A percentile compares a stretch with the other conserved stretches of the same genome.
Conservation (phyloP, 306 rosid genomes). For the Echinosophora koreensis region DNA sequence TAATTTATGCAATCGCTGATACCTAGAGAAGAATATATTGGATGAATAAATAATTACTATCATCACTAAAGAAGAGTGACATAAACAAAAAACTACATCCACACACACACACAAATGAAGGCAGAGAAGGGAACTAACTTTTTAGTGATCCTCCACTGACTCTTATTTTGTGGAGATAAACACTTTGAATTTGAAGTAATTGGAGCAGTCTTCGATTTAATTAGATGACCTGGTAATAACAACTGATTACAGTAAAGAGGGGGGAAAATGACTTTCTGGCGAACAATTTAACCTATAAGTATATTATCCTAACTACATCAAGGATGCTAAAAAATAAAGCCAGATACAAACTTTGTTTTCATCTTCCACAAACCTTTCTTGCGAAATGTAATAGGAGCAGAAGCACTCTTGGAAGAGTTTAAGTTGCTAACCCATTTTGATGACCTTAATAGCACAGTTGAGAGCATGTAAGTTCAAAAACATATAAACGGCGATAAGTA, state of each 20-base stretch:
- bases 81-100: constrained; percentile 5
- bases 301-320: constrained; percentile 41
- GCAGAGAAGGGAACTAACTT: constrained; percentile 58
- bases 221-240: constrained; percentile 68
- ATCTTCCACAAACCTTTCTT: constrained; percentile 63
- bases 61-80: constrained; percentile 28
- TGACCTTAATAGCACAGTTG: constrained; percentile 54
- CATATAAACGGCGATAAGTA: background rate
- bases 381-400: constrained; percentile 48
- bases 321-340: constrained; percentile 37
- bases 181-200: constrained; percentile 56
- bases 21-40: constrained; percentile 59
- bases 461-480: constrained; percentile 29
- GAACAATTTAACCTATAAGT: constrained; percentile 36
- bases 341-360: constrained; percentile 65
- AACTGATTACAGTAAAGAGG: constrained; percentile 39
- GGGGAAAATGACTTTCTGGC: constrained; percentile 16
- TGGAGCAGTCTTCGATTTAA: constrained; percentile 63
- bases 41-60: constrained; percentile 37
- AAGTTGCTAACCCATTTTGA: constrained; percentile 60
- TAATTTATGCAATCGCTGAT: constrained; percentile 86
- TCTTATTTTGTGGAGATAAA: constrained; percentile 65
- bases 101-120: constrained; percentile 34
- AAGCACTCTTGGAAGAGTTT: constrained; percentile 62
- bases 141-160: constrained; percentile 83